These are phyloP conservation scores for Leccinum broughii DNA, from an alignment of 768 basidiomycete genomes.

Conservation along the genomic window DNA sequence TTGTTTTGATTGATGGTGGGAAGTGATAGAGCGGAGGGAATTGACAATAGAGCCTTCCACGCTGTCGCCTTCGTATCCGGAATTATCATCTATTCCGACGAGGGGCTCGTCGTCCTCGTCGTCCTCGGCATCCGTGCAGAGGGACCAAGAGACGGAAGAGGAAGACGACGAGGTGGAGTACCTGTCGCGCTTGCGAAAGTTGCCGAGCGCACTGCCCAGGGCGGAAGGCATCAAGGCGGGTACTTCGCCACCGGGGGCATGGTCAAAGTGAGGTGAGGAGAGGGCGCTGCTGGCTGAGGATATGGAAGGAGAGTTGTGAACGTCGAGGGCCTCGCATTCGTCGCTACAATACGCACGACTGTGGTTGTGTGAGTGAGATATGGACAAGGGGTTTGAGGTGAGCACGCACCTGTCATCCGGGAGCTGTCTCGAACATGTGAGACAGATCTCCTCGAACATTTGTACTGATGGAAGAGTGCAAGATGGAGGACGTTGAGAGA, in stretches of 20 bases:
- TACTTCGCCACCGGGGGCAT: conserved; percentile 56
- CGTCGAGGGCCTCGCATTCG: conserved; percentile 61
- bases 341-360: conserved; percentile 74
- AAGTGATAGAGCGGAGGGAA: conserved; percentile 44
- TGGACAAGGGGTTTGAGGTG: conserved; percentile 15
- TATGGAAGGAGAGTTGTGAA: conserved; percentile 60
- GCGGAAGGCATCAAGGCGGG: conserved; percentile 61
- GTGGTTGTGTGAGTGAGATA: conserved; percentile 25
- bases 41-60: conserved; percentile 39
- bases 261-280: conserved; percentile 63
- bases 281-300: conserved; percentile 66
- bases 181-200: conserved; percentile 46
- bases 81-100: conserved; percentile 37
- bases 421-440: conserved; percentile 68
- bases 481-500: conserved; percentile 21
- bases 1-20: conserved; percentile 35
- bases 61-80: conserved; percentile 31
- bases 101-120: conserved; percentile 45
- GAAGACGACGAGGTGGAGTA: conserved; percentile 65
- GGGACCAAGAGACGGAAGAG: conserved; percentile 67
- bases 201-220: conserved; percentile 55
- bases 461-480: conserved; percentile 9
- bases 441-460: conserved; percentile 83
- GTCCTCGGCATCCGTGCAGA: conserved; percentile 64
- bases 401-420: conserved; percentile 57